phyloP scores from a whole-genome alignment of 2,329 filamentous ascomycete genomes.

The Fusarium abutilonis region DNA sequence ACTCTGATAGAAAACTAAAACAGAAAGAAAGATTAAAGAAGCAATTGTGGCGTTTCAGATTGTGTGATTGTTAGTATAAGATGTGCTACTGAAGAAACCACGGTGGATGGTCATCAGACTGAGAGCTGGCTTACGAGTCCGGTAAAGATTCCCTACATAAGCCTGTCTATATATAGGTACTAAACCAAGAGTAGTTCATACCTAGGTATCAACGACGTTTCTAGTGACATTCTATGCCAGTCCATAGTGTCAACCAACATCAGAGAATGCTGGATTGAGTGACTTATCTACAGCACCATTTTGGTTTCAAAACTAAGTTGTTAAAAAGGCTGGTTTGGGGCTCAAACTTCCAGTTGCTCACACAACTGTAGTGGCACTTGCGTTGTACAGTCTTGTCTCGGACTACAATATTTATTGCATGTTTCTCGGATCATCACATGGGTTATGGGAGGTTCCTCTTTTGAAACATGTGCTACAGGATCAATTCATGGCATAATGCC shows the following conservation, averaged over 20 bases:
- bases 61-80: neutral
- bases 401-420: neutral
- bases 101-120: neutral
- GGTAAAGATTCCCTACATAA: too few relatives aligned
- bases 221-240: too few relatives aligned
- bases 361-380: neutral
- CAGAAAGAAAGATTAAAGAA: constrained; percentile 22
- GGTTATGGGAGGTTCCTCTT: neutral
- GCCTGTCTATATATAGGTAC: too few relatives aligned
- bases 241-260: too few relatives aligned
- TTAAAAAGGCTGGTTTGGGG: too few relatives aligned
- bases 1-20: neutral
- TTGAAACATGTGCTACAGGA: neutral
- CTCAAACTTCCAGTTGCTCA: neutral
- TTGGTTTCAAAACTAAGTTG: too few relatives aligned
- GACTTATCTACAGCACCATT: too few relatives aligned
- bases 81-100: neutral
- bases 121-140: neutral
- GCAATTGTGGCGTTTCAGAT: neutral
- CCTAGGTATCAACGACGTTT: too few relatives aligned
- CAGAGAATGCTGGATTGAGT: too few relatives aligned
- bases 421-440: constrained; percentile 2
- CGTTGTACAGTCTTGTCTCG: constrained; percentile 11
- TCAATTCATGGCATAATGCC: neutral
- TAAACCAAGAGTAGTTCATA: too few relatives aligned